A percentile compares a stretch with the other conserved stretches of the same genome.
phyloP scores from a whole-genome alignment of 768 basidiomycete species.

The Hortiboletus campestris region DNA sequence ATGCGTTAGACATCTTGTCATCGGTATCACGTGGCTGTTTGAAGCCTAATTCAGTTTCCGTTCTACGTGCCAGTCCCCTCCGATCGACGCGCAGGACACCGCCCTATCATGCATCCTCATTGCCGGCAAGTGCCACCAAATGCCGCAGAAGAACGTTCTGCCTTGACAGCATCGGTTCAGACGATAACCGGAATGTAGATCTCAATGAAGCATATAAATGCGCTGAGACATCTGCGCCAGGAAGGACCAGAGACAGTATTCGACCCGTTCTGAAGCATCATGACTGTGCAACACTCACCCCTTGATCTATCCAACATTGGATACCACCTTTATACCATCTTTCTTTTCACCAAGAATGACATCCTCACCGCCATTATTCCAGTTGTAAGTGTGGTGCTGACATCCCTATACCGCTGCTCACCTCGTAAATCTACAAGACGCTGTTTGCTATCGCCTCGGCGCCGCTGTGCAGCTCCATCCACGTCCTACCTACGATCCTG shows the following conservation, averaged over 20 bases:
- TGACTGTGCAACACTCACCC: constrained; percentile 15
- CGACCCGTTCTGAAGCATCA: constrained; percentile 1
- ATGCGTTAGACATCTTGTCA: neutral
- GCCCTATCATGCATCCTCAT: neutral
- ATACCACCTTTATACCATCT: constrained; percentile 28
- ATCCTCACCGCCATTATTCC: constrained; percentile 47
- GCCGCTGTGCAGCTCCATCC: constrained; percentile 22
- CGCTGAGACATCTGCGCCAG: neutral
- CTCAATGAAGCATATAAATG: neutral
- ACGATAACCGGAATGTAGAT: neutral
- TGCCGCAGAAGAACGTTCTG: neutral
- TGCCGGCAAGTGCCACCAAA: neutral
- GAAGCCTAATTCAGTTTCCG: neutral
- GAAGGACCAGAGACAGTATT: neutral
- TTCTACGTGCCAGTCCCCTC: neutral
- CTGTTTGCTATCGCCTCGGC: constrained; percentile 35
- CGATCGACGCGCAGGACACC: neutral
- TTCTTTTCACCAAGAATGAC: constrained; percentile 46
- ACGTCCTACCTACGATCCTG: constrained; percentile 28
- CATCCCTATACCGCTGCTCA: neutral
- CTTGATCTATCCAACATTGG: constrained; percentile 4
- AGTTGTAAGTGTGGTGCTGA: constrained; percentile 35
- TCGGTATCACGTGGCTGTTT: neutral
- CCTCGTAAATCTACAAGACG: constrained; percentile 19
- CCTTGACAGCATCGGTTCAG: neutral